Conservation (phyloP, 2,329 filamentous ascomycete genomes). For the Emericellopsis atlantica region DNA sequence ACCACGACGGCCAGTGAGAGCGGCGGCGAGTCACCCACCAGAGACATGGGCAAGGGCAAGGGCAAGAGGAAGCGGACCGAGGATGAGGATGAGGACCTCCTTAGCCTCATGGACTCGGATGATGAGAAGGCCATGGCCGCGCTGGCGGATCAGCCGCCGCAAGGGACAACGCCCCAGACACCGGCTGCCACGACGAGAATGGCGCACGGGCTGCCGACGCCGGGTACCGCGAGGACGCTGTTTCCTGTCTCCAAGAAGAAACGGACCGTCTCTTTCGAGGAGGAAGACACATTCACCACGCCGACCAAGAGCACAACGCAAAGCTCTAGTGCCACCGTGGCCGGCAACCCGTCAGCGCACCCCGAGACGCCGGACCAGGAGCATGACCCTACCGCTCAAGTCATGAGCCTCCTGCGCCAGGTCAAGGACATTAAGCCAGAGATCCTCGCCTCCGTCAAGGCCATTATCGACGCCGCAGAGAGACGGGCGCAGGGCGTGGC, state of each 20-base stretch:
- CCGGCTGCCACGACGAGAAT: constrained; percentile 13
- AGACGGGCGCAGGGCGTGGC: constrained; percentile 47
- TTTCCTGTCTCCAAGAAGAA: constrained; percentile 19
- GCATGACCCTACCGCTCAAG: constrained; percentile 35
- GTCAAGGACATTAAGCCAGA: constrained; percentile 22
- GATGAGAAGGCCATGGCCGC: constrained; percentile 22
- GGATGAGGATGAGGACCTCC: constrained; percentile 13
- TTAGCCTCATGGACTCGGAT: constrained; percentile 21
- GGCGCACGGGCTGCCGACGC: constrained; percentile 17
- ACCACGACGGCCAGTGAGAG: constrained; percentile 2
- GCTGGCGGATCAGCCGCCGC: constrained; percentile 15
- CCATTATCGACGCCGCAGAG: constrained; percentile 40
- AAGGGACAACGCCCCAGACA: constrained; percentile 4
- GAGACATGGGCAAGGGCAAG: not conserved
- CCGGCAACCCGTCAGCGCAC: constrained; percentile 14
- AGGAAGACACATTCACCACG: constrained; percentile 6
- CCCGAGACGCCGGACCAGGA: constrained; percentile 6
- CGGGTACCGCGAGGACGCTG: constrained; percentile 21
- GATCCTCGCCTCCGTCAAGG: constrained; percentile 23
- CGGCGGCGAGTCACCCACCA: not conserved
- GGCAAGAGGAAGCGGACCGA: not conserved
- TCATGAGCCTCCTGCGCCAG: constrained; percentile 32
- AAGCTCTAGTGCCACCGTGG: constrained; percentile 1
- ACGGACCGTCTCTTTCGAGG: constrained; percentile 16
- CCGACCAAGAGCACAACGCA: constrained; percentile 5